Percentiles rank a stretch among this genome's conserved stretches.
These are phyloP conservation scores for Acanthamoeba castellanii DNA, from an alignment of 208 protist genomes.

Conservation along the genomic window DNA sequence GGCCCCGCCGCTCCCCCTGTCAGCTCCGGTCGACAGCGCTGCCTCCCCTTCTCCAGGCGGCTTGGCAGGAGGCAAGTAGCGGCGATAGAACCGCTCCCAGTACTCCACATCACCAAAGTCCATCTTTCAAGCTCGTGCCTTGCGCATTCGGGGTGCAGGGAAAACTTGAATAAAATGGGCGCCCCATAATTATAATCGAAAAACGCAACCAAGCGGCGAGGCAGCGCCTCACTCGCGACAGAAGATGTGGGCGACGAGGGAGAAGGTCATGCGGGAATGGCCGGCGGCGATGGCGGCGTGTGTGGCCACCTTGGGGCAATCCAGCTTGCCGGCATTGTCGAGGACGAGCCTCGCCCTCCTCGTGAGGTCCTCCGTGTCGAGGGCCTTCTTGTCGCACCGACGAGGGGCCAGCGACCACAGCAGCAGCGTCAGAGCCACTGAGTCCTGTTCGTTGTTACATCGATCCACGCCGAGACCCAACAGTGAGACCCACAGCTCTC, in stretches of 20 bases:
- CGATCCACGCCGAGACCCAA: too few relatives aligned
- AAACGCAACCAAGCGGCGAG: background rate
- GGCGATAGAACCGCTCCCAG: background rate
- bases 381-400: slow-evolving; percentile 40
- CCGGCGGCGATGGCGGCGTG: background rate
- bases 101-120: slow-evolving; percentile 35
- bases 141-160: too few relatives aligned
- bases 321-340: slow-evolving; percentile 41
- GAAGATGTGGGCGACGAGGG: slow-evolving; percentile 29
- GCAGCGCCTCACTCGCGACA: background rate
- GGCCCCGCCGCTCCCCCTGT: too few relatives aligned
- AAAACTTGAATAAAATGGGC: background rate
- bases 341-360: slow-evolving; percentile 48
- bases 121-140: background rate
- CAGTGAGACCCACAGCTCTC: too few relatives aligned
- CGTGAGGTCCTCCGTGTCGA: slow-evolving; percentile 19
- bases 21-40: too few relatives aligned
- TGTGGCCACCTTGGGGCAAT: slow-evolving; percentile 36
- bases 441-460: background rate
- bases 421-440: slow-evolving; percentile 15
- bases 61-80: background rate
- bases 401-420: slow-evolving; percentile 46
- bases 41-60: background rate
- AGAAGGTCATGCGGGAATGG: slow-evolving; percentile 64
- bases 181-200: too few relatives aligned